phyloP scores from a whole-genome alignment of 768 basidiomycete species.

The Kwoniella newhampshirensis region DNA sequence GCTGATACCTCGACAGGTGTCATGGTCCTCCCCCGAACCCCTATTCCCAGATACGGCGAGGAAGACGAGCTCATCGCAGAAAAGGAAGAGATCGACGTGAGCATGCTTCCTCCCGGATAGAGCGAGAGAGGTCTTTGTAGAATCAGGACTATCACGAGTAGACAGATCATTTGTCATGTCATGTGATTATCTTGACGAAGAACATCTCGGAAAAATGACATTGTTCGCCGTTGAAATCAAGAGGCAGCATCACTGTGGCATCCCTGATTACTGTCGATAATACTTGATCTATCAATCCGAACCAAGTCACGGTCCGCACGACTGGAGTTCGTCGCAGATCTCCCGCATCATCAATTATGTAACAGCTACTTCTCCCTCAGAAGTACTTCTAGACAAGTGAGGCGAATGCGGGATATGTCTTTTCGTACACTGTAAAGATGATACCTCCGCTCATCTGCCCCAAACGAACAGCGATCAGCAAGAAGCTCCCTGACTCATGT shows the following conservation, averaged over 20 bases:
- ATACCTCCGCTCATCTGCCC: constrained; percentile 83
- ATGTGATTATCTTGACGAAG: too few species aligned
- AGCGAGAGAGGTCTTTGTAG: neutral
- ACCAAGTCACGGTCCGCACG: too few species aligned
- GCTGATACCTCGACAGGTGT: constrained; percentile 61
- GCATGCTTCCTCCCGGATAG: constrained; percentile 89
- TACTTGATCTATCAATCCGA: too few species aligned
- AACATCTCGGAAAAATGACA: too few species aligned
- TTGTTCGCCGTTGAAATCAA: too few species aligned
- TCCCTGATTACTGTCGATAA: too few species aligned
- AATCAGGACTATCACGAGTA: too few species aligned
- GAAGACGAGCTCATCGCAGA: constrained; percentile 62
- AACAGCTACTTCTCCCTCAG: too few species aligned
- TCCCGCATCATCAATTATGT: too few species aligned
- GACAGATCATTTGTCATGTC: too few species aligned
- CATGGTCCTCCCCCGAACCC: constrained; percentile 98
- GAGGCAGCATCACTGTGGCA: too few species aligned
- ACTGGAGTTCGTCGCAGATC: too few species aligned
- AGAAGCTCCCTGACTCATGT: constrained; percentile 7
- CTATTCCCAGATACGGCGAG: constrained; percentile 66
- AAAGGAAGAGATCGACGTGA: constrained; percentile 73
- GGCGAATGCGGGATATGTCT: constrained; percentile 43
- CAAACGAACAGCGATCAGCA: constrained; percentile 3
- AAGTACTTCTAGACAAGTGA: constrained; percentile 21
- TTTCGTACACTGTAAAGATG: constrained; percentile 85